Base-by-base conservation (phyloP, 2,329 filamentous ascomycete genomes). In the Hortaea sp. region DNA sequence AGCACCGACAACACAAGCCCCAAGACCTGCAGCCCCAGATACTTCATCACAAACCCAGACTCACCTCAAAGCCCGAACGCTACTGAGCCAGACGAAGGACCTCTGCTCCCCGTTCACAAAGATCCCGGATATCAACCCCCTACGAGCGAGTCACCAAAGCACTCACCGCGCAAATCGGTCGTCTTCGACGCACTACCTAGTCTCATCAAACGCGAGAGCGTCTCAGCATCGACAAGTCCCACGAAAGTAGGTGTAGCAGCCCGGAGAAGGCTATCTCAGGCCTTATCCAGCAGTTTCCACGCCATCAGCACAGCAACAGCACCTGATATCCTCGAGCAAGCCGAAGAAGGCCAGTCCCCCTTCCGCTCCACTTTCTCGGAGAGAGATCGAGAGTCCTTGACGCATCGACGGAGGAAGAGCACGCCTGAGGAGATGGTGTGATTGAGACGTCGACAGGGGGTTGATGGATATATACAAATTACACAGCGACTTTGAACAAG, bases 261-360 rank as follows among this genome's bases (percentile, higher is more conserved):
- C 7, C 9, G 37, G 7, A 10, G 37, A 27, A 10, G 13, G 10
- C 20, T 39, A 13, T 39, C 37, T 10, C 37, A 39, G 37, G 13
- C 13, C 5, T 7, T 39, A 10, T 10, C 10, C 10, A n/a, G n/a
- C n/a, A 35, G 32, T 9, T n/a, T 39, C 10, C 10, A 10, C 10
- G 37, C 37, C 10, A 39, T 39, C 7, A 39, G 10, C 10, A 39
- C 37, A n/a, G 37, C 37, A 13, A n/a, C 32, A 9, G 7, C 32
- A n/a, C 32, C 7, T 9, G 40, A 42, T 30, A 6, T 11, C 3
- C 28, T 42, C 20, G 40, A 11, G 20, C 20, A 39, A 13, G 37
- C 37, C 10, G 43, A 45, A 11, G 43, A 45, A 39, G 43, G 43
- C 5, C 43, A 45, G 43, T 39, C 35, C 40, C 43, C 43, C 35